These are phyloP conservation scores for Ramularia endophylla DNA, from an alignment of 2,329 filamentous ascomycete genomes.

Conservation along the genomic window DNA sequence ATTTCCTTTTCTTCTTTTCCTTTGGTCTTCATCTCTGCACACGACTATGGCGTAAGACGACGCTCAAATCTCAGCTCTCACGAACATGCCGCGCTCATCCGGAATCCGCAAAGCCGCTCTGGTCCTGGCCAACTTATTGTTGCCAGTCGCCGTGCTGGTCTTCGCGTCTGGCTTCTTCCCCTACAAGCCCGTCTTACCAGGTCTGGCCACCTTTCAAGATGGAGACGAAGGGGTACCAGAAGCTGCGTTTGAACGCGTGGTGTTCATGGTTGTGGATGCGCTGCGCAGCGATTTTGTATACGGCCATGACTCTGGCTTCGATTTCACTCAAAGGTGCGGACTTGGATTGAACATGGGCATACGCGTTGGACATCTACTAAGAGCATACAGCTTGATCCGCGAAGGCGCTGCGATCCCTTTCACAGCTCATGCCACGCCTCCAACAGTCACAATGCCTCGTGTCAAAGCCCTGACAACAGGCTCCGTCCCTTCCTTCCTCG, in stretches of 20 bases:
- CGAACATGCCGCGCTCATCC: slow-evolving; percentile 15
- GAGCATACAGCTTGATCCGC: slow-evolving; percentile 63
- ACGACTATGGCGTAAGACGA: too few relatives aligned
- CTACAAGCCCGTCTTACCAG: slow-evolving; percentile 89
- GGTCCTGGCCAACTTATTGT: slow-evolving; percentile 63
- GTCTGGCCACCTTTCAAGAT: slow-evolving; percentile 54
- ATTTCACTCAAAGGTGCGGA: slow-evolving; percentile 75
- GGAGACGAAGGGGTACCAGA: slow-evolving; percentile 42
- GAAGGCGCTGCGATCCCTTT: slow-evolving; percentile 82
- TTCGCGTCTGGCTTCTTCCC: slow-evolving; percentile 96
- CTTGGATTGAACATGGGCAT: background rate
- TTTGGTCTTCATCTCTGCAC: too few relatives aligned
- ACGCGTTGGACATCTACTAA: slow-evolving; percentile 4
- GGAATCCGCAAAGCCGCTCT: slow-evolving; percentile 41
- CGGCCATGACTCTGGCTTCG: slow-evolving; percentile 70
- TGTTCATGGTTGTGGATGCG: slow-evolving; percentile 98
- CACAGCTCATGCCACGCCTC: slow-evolving; percentile 91
- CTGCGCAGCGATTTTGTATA: slow-evolving; percentile 95
- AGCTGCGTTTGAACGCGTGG: slow-evolving; percentile 76
- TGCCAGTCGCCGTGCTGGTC: slow-evolving; percentile 60
- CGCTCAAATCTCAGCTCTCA: background rate
- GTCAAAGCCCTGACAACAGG: slow-evolving; percentile 97
- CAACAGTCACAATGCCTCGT: slow-evolving; percentile 96
- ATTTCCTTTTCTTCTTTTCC: too few relatives aligned
- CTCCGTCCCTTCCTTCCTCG: slow-evolving; percentile 95